Base-by-base conservation (phyloP, 345 rosid genomes). In the Angophora floribunda region DNA sequence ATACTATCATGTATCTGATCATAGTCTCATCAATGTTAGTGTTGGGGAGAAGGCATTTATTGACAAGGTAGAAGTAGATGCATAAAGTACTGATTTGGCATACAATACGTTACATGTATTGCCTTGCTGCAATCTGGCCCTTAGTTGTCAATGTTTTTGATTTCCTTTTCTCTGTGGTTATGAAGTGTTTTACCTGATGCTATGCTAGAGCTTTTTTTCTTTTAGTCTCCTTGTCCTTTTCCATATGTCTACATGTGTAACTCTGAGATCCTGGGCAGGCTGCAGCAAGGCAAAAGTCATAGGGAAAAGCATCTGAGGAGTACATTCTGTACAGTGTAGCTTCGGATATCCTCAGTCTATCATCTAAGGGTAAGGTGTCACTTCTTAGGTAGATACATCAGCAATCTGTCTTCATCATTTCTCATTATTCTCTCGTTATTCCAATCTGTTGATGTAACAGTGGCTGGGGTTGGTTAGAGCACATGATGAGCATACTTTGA, bases 261-360 rank as follows among this genome's bases (percentile, higher is more conserved):
- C 47, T 52, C 28, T 87, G 36, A 85, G 41, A 52, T 90, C 65
- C 49, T 90, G 65, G 16, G 52, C 89, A 90, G 91, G 91, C 89
- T 57, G 91, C 91, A 41, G 63, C 86, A 53, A 90, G 67, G 88
- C 82, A 88, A 82, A 90, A 86, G 47, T 89, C 88, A 86, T 17
- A 11, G 24, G 85, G 13, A 36, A 59, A 75, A 52, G 70, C 59
- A 22, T 86, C 36, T 52, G 57, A 85, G 87, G 87, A 59, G 49
- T 59, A 53, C 11, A 1, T 30, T 53, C 24, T 75, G 87, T 53
- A 59, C 86, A 85, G 22, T 85, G 7, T 52, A 24, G 24, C 45
- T 85, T 85, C 53, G 51, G 9, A 85, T 44, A 85, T 51, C 86
- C 86, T 85, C 86, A 61, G 85, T 11, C 14, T 36, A 41, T 75